Evolutionary conservation across 129 eudicot genomes (phyloP), one percentile per base, ranked within the genome.

Genomic region (Tagetes patula): DNA sequence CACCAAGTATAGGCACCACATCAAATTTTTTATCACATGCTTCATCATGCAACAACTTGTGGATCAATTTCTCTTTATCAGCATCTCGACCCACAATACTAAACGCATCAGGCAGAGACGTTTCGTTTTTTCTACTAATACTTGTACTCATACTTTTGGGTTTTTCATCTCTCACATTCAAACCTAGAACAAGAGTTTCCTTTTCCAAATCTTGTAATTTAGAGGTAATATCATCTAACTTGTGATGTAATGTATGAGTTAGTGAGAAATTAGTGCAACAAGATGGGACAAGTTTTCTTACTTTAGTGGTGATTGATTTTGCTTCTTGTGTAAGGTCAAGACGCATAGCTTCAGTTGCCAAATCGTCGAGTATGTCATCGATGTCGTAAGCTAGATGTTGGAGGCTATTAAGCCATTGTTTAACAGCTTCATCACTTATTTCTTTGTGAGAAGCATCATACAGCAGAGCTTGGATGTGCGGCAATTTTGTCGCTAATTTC

Each of bases 381-480:
- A 58, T 58, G 8, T 58, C 65, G 39, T 20, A 58, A 31, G 39
- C 65, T 40, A 32, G 2, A 58, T 32, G 65, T 32, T 58, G 63
- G 63, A 56, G 63, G 1, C 36, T 20, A 7, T 20, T 56, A 8
- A 56, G 12, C 41, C 53, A 70, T 65, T 9, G 58, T 40, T 32
- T 45, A n/a, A 81, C 82, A 13, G 69, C 13, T 40, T 9, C 7
- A 0, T 70, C 55, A 0, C 66, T 81, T n/a, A 70, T 33, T 54
- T 85, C 84, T 69, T 85, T 85, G 2, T 75, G 79, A 68, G 80
- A 81, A 0, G 87, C 89, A 79, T 85, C 89, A 47, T 59, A 76
- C 32, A 85, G 84, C 62, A 82, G 80, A 7, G 46, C 82, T n/a
- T 32, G 82, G 43, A 85, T 61, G 8, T 56, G 73, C 1, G 68